A percentile compares a stretch with the other conserved stretches of the same genome.
These are phyloP conservation scores for Porodaedalea pini DNA, from an alignment of 1,284 basidiomycete genomes.

Conservation along the genomic window DNA sequence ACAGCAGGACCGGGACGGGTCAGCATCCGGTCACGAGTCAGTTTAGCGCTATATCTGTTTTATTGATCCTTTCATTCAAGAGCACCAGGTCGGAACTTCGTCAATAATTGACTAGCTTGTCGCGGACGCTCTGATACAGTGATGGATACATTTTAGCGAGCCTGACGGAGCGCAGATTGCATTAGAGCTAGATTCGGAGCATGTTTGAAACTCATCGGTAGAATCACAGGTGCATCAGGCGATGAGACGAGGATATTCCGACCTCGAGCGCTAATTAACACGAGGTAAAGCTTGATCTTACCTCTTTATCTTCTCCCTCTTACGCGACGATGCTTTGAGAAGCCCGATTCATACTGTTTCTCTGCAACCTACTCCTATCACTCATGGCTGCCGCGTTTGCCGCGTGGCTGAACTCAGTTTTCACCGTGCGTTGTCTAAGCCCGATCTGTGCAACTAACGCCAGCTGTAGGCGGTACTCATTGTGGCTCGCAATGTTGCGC, in stretches of 20 bases:
- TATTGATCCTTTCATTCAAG: neutral
- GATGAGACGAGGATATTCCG: neutral
- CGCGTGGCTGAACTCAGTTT: slow-evolving; percentile 7
- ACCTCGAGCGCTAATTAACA: neutral
- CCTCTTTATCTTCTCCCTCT: neutral
- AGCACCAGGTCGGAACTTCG: neutral
- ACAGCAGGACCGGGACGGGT: neutral
- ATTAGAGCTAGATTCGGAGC: slow-evolving; percentile 1
- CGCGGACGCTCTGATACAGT: too few relatives aligned
- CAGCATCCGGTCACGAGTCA: neutral
- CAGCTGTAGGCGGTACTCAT: neutral
- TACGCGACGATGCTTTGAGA: neutral
- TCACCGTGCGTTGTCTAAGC: slow-evolving; percentile 6
- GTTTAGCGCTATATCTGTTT: neutral
- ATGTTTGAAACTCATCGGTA: slow-evolving; percentile 3
- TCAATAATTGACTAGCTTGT: too few relatives aligned
- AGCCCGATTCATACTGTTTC: neutral
- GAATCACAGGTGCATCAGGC: neutral
- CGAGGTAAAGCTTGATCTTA: slow-evolving; percentile 2
- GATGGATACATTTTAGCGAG: neutral
- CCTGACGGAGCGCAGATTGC: neutral
- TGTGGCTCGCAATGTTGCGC: neutral
- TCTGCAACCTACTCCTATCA: slow-evolving; percentile 1
- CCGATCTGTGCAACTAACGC: neutral
- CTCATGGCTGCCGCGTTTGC: neutral